These are phyloP conservation scores for Puccinia horiana DNA, from an alignment of 1,284 basidiomycete species.

Conservation along the genomic window DNA sequence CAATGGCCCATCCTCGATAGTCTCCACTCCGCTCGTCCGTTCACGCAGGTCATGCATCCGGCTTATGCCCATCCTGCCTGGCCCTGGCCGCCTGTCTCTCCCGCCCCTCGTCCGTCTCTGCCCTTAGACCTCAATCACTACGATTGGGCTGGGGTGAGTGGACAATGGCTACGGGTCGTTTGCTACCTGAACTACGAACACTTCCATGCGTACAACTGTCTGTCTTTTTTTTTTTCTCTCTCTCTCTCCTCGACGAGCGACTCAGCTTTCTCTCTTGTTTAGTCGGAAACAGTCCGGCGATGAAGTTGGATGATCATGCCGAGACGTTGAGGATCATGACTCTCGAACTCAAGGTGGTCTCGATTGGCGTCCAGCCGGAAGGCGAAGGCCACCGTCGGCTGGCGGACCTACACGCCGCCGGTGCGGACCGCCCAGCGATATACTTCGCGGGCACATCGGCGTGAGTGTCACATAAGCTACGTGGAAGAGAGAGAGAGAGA, in stretches of 20 bases:
- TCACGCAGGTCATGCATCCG: constrained; percentile 32
- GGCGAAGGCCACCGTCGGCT: background rate
- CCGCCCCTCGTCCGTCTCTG: background rate
- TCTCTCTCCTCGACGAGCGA: background rate
- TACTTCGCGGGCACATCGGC: constrained; percentile 34
- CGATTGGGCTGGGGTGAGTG: constrained; percentile 45
- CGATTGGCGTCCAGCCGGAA: background rate
- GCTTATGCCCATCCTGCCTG: constrained; percentile 7
- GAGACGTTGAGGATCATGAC: constrained; percentile 38
- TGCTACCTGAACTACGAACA: constrained; percentile 32
- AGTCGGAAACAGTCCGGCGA: background rate
- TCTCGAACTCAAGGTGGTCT: constrained; percentile 32
- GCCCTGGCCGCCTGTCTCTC: background rate
- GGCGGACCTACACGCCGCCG: background rate
- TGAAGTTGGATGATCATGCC: background rate
- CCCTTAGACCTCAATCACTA: constrained; percentile 18
- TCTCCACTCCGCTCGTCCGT: constrained; percentile 2
- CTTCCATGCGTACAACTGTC: constrained; percentile 41
- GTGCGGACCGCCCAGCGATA: background rate
- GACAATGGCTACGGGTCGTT: constrained; percentile 32
- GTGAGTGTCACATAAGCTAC: no score
- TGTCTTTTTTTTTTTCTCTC: background rate
- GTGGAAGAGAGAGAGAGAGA: no score
- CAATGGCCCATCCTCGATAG: constrained; percentile 45
- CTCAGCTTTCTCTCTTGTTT: background rate